These are phyloP conservation scores for Podospora pseudopauciseta DNA, from an alignment of 495 filamentous ascomycete genomes.

Conservation along the genomic window DNA sequence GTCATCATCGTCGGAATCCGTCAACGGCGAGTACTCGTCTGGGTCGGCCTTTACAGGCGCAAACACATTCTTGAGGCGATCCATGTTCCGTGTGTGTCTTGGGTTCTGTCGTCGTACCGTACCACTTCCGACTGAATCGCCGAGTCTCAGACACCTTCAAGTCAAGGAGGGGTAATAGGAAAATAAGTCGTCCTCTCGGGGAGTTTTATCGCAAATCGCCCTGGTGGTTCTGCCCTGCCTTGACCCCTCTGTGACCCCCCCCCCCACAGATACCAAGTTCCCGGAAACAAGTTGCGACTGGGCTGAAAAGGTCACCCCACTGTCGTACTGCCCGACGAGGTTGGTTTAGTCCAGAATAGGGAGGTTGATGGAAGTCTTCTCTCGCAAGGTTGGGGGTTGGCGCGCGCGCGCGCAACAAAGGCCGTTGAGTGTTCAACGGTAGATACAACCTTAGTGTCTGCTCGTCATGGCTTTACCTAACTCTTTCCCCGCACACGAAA, in stretches of 20 bases:
- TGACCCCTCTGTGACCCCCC: neutral
- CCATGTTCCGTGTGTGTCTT: conserved; percentile 19
- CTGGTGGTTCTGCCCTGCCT: neutral
- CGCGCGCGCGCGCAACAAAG: neutral
- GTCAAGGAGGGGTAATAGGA: neutral
- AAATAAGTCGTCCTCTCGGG: neutral
- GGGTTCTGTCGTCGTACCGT: conserved; percentile 1
- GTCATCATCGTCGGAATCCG: conserved; percentile 32
- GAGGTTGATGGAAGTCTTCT: neutral
- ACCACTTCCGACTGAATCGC: neutral
- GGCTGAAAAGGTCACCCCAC: neutral
- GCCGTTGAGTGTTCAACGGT: neutral
- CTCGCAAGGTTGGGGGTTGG: neutral
- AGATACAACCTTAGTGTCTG: neutral
- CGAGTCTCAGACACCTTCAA: neutral
- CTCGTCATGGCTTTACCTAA: conserved; percentile 14
- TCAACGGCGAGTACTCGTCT: conserved; percentile 56
- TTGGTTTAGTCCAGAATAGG: neutral
- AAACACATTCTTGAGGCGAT: conserved; percentile 30
- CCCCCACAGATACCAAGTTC: neutral
- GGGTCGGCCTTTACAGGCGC: conserved; percentile 35
- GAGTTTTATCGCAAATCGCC: neutral
- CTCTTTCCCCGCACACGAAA: neutral
- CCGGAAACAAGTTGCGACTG: neutral
- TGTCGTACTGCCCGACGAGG: neutral